A percentile compares a stretch with the other conserved stretches of the same genome.
phyloP scores from a whole-genome alignment of 1,139 yeast species.

The Candida glucosophila region DNA sequence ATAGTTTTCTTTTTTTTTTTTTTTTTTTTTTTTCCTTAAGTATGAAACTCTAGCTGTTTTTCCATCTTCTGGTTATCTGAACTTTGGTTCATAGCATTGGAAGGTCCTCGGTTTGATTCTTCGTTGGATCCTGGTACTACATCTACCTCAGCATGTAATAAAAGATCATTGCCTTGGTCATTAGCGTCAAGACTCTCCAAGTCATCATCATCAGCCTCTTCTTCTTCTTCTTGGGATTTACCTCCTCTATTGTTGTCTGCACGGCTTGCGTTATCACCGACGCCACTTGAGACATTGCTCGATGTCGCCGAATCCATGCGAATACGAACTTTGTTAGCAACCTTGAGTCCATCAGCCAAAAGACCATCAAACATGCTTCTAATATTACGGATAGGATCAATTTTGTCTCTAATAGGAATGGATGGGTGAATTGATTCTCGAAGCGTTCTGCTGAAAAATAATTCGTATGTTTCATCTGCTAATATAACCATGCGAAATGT shows the following conservation, averaged over 20 bases:
- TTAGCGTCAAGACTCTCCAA: constrained; percentile 38
- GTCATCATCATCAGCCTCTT: constrained; percentile 41
- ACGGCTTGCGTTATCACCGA: constrained; percentile 12
- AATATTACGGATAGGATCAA: constrained; percentile 51
- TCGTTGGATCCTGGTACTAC: constrained; percentile 17
- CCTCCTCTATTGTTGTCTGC: constrained; percentile 20
- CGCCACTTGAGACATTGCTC: constrained; percentile 9
- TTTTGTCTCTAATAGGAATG: constrained; percentile 38
- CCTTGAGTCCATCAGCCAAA: constrained; percentile 85
- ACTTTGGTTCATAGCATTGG: too few species aligned
- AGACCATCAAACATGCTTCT: constrained; percentile 88
- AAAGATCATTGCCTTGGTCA: constrained; percentile 38
- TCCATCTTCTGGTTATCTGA: too few species aligned
- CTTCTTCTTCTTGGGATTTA: constrained; percentile 17
- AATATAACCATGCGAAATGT: constrained; percentile 91
- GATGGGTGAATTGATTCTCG: constrained; percentile 61
- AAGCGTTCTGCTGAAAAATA: constrained; percentile 64
- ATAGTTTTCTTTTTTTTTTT: too few species aligned
- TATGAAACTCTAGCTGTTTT: too few species aligned
- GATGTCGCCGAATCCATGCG: constrained; percentile 69
- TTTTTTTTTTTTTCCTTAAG: too few species aligned
- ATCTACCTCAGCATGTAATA: constrained; percentile 41
- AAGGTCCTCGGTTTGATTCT: constrained; percentile 4
- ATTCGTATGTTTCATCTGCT: constrained; percentile 89
- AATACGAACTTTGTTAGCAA: constrained; percentile 79